Conservation (phyloP, 495 filamentous ascomycete species). For the Neurospora cerealis region DNA sequence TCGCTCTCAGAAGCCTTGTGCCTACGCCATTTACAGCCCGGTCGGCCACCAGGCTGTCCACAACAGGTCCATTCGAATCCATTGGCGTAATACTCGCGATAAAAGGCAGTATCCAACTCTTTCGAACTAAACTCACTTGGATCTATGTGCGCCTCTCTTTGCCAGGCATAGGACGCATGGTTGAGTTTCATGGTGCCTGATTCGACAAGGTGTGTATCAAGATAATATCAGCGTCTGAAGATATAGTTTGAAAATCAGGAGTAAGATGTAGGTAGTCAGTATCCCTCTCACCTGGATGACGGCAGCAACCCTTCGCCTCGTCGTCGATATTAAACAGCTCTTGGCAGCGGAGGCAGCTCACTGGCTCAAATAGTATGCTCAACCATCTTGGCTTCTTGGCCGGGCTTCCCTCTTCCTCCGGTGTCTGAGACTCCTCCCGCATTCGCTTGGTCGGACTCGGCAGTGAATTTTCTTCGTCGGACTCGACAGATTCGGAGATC, state of each 20-base stretch:
- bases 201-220: background rate
- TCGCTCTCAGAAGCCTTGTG: background rate
- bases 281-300: background rate
- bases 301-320: background rate
- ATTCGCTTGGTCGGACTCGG: background rate
- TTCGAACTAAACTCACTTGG: rapidly evolving
- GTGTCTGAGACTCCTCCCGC: background rate
- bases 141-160: background rate
- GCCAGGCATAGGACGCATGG: background rate
- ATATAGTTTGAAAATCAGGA: no score
- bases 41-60: background rate
- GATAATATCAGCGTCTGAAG: background rate
- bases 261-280: no score
- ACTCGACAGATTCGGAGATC: background rate
- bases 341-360: background rate
- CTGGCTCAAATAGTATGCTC: no score
- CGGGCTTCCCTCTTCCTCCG: no score
- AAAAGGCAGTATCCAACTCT: background rate
- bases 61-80: background rate
- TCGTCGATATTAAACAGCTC: background rate
- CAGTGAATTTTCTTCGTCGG: background rate
- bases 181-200: background rate
- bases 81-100: background rate
- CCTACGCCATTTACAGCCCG: background rate
- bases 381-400: no score